These are phyloP conservation scores for Magnaporthales sp. DNA, from an alignment of 2,329 filamentous ascomycete genomes.

Conservation along the genomic window DNA sequence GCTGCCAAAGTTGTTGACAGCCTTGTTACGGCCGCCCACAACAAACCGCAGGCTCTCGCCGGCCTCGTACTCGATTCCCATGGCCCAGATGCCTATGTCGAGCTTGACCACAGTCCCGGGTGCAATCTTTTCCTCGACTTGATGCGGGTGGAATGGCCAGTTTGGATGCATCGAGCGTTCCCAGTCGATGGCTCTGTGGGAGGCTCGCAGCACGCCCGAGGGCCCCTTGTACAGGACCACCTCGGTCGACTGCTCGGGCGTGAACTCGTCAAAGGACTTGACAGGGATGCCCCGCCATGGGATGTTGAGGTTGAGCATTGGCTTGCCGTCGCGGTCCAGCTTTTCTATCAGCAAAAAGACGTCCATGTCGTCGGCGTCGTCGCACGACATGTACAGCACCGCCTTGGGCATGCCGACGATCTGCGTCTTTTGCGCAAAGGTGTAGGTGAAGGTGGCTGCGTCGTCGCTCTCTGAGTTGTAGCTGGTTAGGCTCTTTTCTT, in stretches of 20 bases:
- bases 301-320: constrained; percentile 32
- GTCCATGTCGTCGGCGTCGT: constrained; percentile 31
- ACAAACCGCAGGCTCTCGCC: constrained; percentile 22
- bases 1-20: background rate
- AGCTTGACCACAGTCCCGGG: constrained; percentile 31
- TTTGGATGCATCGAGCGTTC: constrained; percentile 20
- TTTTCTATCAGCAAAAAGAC: constrained; percentile 36
- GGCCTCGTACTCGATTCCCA: constrained; percentile 34
- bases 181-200: constrained; percentile 28
- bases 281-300: constrained; percentile 22
- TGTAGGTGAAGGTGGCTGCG: constrained; percentile 24
- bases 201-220: constrained; percentile 33
- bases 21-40: constrained; percentile 19
- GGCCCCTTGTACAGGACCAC: constrained; percentile 32
- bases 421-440: constrained; percentile 26
- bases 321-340: constrained; percentile 29
- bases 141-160: constrained; percentile 27
- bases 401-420: constrained; percentile 39
- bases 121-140: constrained; percentile 27
- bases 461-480: constrained; percentile 23
- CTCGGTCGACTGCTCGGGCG: constrained; percentile 25
- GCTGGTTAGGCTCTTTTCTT: constrained; percentile 9
- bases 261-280: constrained; percentile 17
- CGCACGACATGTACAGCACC: constrained; percentile 33
- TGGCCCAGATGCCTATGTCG: constrained; percentile 38